phyloP scores from a whole-genome alignment of 306 rosid species.

The Cicer bijugum region DNA sequence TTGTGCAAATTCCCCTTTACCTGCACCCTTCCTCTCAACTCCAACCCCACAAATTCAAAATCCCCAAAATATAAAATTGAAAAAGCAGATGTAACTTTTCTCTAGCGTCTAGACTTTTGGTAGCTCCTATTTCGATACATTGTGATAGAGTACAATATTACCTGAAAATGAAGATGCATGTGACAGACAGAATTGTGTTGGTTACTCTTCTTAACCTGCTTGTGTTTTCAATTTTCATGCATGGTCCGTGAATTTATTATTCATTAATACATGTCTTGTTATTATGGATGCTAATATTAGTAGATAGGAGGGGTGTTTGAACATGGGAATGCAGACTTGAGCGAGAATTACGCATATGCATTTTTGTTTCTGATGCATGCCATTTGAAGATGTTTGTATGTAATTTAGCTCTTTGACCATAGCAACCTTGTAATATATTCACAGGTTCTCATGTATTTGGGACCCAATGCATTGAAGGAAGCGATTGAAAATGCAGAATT shows the following conservation, averaged over 20 bases:
- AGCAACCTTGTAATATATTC: slow-evolving; percentile 43
- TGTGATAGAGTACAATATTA: not conserved
- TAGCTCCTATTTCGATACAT: slow-evolving; percentile 13
- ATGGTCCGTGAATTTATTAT: slow-evolving; percentile 31
- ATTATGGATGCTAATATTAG: slow-evolving; percentile 16
- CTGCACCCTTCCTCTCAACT: slow-evolving; percentile 4
- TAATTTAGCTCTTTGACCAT: slow-evolving; percentile 32
- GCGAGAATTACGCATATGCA: slow-evolving; percentile 13
- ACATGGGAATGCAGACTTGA: not conserved
- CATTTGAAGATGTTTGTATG: slow-evolving; percentile 36
- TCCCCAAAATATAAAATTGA: slow-evolving; percentile 2
- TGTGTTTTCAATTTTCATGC: slow-evolving; percentile 11
- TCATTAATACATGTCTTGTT: slow-evolving; percentile 21
- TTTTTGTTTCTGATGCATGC: slow-evolving; percentile 22
- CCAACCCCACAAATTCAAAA: slow-evolving; percentile 3
- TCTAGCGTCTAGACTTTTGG: slow-evolving; percentile 10
- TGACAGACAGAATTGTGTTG: slow-evolving; percentile 21
- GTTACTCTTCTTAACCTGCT: slow-evolving; percentile 23
- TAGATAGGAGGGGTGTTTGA: slow-evolving; percentile 25
- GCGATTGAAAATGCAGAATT: slow-evolving; percentile 80
- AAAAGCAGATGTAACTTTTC: slow-evolving; percentile 14
- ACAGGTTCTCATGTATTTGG: slow-evolving; percentile 96
- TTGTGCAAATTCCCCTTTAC: slow-evolving; percentile 23
- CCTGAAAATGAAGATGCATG: slow-evolving; percentile 23
- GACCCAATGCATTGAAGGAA: slow-evolving; percentile 71